These are phyloP conservation scores for Mycena galopus DNA, from an alignment of 768 basidiomycete genomes.

Conservation along the genomic window DNA sequence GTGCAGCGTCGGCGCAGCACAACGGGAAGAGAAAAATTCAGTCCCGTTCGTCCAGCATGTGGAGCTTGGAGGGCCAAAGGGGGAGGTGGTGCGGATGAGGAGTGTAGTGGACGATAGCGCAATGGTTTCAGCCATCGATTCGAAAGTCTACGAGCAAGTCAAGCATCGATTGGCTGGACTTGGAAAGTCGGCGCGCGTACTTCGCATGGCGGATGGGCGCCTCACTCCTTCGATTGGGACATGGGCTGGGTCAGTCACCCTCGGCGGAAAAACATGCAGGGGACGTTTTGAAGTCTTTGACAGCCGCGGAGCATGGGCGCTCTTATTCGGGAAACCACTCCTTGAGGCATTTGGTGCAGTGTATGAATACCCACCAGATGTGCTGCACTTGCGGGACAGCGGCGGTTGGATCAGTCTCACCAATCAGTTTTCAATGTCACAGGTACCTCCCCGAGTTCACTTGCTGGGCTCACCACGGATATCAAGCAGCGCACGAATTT, in stretches of 20 bases:
- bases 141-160: slow-evolving; percentile 8
- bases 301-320: slow-evolving; percentile 12
- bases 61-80: neutral
- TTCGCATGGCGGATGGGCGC: too few species aligned
- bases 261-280: neutral
- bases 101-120: slow-evolving; percentile 18
- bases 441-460: neutral
- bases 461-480: neutral
- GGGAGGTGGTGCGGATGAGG: slow-evolving; percentile 5
- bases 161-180: slow-evolving; percentile 1
- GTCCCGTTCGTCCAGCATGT: neutral
- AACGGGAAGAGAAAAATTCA: too few species aligned
- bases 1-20: too few species aligned
- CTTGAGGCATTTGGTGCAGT: slow-evolving; percentile 1
- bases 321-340: slow-evolving; percentile 14
- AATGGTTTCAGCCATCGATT: slow-evolving; percentile 19
- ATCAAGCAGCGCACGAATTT: neutral
- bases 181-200: neutral
- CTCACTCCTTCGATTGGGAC: slow-evolving; percentile 23
- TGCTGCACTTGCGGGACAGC: neutral
- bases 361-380: neutral
- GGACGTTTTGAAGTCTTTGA: slow-evolving; percentile 9
- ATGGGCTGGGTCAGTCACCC: slow-evolving; percentile 23
- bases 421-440: neutral
- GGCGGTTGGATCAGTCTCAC: neutral